Evolutionary conservation across 164 flowering plant genomes (phyloP), one percentile per base, ranked within the genome.

Genomic region (Nymphaea colorata): DNA sequence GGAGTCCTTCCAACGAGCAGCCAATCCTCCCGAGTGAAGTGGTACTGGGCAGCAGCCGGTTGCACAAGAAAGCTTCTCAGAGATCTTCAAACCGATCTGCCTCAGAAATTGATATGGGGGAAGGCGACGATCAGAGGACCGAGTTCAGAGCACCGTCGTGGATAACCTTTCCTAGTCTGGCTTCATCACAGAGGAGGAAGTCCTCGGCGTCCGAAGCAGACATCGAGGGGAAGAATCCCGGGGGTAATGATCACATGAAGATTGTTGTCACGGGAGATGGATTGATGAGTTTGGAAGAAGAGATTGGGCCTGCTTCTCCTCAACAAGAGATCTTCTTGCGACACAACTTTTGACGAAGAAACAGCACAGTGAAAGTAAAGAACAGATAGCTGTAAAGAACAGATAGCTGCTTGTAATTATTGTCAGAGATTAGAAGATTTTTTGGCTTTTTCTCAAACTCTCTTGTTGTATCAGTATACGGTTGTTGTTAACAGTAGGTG

Each of bases 81-180:
- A 84, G 90, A 72, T 87, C 86, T 42, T 89, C 96, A 1, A 84
- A 87, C 69, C 42, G 3, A 17, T 87, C 96, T 18, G 83, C 47
- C 4, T 84, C 87, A 0, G 97, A 87, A 68, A 74, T 81, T 0
- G 89, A 83, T n/a, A 80, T 69, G 2, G 83, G 69, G 5, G 96
- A 85, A 44, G 69, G 61, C 0, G 98, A 91, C 72, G 97, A 93
- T 70, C 96, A 82, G 12, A 80, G 96, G 74, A 42, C 78, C 42
- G 97, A 93, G 75, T 89, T 91, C 67, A 77, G 95, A 76, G 97
- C 96, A 45, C 92, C 95, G n/a, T 91, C 96, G 2, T 91, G 98
- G 98, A 94, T 94, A 63, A 94, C 97, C 2, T 94, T 91, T 75
- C 98, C 98, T 0, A 93, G 97, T 64, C 91, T 91, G 3, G 74